Conservation (phyloP, 805 yeast genomes). For the Saccharomycopsis oosterbeekiorum region DNA sequence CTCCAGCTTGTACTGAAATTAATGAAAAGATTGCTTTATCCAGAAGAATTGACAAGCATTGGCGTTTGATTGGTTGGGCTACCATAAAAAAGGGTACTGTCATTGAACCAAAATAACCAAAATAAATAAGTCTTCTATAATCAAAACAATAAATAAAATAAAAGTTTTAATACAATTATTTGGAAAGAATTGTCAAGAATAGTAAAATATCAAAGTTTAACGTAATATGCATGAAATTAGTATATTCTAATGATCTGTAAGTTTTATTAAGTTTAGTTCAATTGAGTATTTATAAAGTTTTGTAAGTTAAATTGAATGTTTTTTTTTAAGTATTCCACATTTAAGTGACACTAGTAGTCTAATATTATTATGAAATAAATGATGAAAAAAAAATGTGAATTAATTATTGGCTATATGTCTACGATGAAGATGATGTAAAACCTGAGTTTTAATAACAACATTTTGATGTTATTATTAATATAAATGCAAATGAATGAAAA, state of each 20-base stretch:
- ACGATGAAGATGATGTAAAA: background rate
- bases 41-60: conserved; percentile 98
- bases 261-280: no score
- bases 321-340: no score
- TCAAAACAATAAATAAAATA: background rate
- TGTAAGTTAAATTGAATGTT: no score
- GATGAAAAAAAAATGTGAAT: no score
- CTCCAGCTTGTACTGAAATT: conserved; percentile 98
- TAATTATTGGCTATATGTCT: no score
- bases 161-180: background rate
- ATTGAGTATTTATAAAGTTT: background rate
- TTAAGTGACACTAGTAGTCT: no score
- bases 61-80: conserved; percentile 99
- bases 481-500: background rate
- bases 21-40: conserved; percentile 97
- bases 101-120: conserved; percentile 48
- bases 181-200: background rate
- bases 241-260: no score
- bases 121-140: background rate
- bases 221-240: no score
- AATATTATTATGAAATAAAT: background rate
- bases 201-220: no score
- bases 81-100: conserved; percentile 91
- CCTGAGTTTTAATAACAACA: background rate
- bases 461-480: background rate